phyloP scores from a whole-genome alignment of 768 basidiomycete genomes.

The Dendrothele bispora region DNA sequence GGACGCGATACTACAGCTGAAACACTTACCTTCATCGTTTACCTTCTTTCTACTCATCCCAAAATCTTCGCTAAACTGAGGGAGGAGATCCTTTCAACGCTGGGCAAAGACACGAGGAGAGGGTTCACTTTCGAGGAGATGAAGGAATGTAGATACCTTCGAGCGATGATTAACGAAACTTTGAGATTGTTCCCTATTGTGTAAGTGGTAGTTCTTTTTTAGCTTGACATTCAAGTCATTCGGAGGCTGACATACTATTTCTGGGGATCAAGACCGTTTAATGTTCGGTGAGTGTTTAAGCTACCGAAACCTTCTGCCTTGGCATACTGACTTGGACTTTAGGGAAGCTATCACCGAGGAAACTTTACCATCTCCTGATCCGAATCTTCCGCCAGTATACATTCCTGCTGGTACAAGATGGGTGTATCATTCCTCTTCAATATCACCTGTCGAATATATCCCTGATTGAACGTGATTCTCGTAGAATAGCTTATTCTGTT shows the following conservation, averaged over 20 bases:
- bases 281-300: slow-evolving; percentile 40
- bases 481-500: slow-evolving; percentile 52
- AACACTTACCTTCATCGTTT: slow-evolving; percentile 41
- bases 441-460: neutral
- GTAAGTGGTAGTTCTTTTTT: neutral
- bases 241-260: no score
- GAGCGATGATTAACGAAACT: slow-evolving; percentile 65
- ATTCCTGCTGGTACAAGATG: slow-evolving; percentile 51
- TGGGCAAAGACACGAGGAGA: slow-evolving; percentile 47
- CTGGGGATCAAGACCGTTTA: slow-evolving; percentile 59
- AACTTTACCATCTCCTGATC: slow-evolving; percentile 46
- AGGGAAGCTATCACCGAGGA: slow-evolving; percentile 47
- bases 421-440: slow-evolving; percentile 12
- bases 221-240: neutral
- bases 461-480: neutral
- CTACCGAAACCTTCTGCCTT: neutral
- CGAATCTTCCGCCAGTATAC: slow-evolving; percentile 49
- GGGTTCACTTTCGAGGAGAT: slow-evolving; percentile 58
- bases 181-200: neutral
- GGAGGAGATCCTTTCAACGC: slow-evolving; percentile 52
- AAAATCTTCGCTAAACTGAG: slow-evolving; percentile 46
- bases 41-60: slow-evolving; percentile 53
- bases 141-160: slow-evolving; percentile 60
- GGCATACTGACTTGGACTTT: neutral
- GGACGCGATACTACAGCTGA: slow-evolving; percentile 48